phyloP scores from a whole-genome alignment of 768 basidiomycete species.

The Inosperma sp. region DNA sequence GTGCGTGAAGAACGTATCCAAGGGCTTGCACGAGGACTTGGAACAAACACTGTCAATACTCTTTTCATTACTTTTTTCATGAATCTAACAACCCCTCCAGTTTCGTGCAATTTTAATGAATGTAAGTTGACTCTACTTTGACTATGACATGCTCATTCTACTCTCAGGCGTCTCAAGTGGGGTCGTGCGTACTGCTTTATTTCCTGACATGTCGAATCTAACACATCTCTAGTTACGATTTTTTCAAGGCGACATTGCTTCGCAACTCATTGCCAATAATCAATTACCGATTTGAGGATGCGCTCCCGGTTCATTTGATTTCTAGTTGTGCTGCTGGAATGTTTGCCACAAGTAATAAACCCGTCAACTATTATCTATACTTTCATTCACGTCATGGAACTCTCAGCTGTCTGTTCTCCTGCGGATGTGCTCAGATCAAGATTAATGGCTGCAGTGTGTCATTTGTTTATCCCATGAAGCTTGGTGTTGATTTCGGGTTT shows the following conservation, averaged over 20 bases:
- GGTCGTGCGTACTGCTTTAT: constrained; percentile 54
- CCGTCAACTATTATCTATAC: constrained; percentile 21
- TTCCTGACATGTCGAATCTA: background rate
- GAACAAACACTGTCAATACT: constrained; percentile 60
- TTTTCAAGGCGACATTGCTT: constrained; percentile 61
- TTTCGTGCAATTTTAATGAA: constrained; percentile 69
- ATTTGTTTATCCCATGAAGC: background rate
- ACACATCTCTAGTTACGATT: constrained; percentile 56
- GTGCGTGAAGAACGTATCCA: constrained; percentile 64
- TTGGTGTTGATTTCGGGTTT: constrained; percentile 8
- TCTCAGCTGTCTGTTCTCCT: constrained; percentile 69
- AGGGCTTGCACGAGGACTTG: constrained; percentile 69
- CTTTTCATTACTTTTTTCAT: constrained; percentile 8
- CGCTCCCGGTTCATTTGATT: constrained; percentile 59
- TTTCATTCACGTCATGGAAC: background rate
- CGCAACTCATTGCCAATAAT: constrained; percentile 48
- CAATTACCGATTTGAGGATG: constrained; percentile 60
- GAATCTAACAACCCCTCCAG: constrained; percentile 17
- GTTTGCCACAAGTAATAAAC: constrained; percentile 74
- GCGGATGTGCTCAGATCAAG: constrained; percentile 74
- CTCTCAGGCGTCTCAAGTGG: constrained; percentile 69
- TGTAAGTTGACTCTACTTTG: constrained; percentile 38
- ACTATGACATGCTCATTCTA: constrained; percentile 6
- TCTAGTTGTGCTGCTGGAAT: constrained; percentile 69
- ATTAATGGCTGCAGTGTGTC: constrained; percentile 68